These are phyloP conservation scores for Galerina sulciceps DNA, from an alignment of 768 basidiomycete genomes.

Conservation along the genomic window DNA sequence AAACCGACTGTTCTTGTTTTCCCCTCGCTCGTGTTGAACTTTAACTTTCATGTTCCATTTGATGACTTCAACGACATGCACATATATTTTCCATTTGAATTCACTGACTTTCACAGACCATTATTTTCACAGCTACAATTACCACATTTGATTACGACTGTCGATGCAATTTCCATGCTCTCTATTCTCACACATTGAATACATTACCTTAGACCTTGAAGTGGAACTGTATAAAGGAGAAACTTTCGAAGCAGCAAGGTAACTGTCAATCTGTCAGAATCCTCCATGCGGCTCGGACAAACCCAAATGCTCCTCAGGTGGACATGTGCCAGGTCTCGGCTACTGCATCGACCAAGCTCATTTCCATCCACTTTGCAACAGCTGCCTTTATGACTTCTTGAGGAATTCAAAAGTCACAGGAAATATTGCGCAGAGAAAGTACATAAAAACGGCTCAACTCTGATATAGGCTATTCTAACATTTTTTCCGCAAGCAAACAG, in stretches of 20 bases:
- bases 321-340: conserved; percentile 19
- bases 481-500: neutral
- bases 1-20: conserved; percentile 16
- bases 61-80: conserved; percentile 19
- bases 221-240: neutral
- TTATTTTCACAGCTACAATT: neutral
- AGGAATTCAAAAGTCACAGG: neutral
- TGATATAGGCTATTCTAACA: neutral
- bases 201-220: conserved; percentile 2
- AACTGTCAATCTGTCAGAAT: conserved; percentile 14
- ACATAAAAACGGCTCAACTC: too few species aligned
- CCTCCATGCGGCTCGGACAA: conserved; percentile 12
- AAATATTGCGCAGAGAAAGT: too few species aligned
- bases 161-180: conserved; percentile 6
- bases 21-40: conserved; percentile 23
- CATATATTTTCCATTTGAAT: conserved; percentile 3
- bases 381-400: neutral
- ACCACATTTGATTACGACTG: neutral
- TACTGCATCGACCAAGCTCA: neutral
- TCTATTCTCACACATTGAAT: conserved; percentile 10
- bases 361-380: neutral
- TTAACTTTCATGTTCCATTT: conserved; percentile 27
- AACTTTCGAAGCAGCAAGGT: conserved; percentile 1
- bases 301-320: neutral
- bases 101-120: neutral